Base-by-base conservation (phyloP, 257 asterid species). In the Solanum pimpinellifolium region DNA sequence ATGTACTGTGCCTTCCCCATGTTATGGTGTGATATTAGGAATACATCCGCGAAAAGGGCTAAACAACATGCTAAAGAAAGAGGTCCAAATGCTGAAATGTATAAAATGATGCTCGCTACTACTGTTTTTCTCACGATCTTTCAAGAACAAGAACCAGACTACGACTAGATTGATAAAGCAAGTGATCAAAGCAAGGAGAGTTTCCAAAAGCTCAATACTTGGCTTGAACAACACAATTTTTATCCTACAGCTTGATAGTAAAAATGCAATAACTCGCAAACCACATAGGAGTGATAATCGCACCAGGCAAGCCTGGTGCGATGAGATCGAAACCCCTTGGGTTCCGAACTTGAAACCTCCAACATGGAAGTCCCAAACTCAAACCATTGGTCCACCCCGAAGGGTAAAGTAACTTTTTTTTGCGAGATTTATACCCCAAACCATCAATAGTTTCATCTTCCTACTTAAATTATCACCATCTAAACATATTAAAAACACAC, bases 271-370 rank as follows among this genome's bases (percentile, higher is more conserved):
- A 37, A 37, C 39, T 37, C 39, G 39, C 39, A 37, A 37, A 37
- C 7, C 7, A 37, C 39, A 37, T 6, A 37, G 39, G 0, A 37
- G 39, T 37, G 6, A 0, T 37, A 5, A 37, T 0, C 7, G 0
- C 39, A 37, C 39, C 0, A 37, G 39, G 39, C 39, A 35, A 35
- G 39, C 39, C 39, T 35, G 39, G 39, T 35, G 39, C 39, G 39
- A 35, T 35, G 39, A 35, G 39, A 5, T 35, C 6, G 39, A 35
- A 35, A 4, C 39, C 39, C 39, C 7, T 35, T 4, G 37, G 0
- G 39, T 35, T 35, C 39, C 7, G 7, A 5, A 37, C 39, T 37
- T 37, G 39, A 37, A 0, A 37, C 39, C 39, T 37, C 39, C 39
- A 37, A 37, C 39, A 37, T 37, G 39, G 0, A 37, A 37, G 7